phyloP scores from a whole-genome alignment of 345 rosid genomes.

The Populus davidiana region DNA sequence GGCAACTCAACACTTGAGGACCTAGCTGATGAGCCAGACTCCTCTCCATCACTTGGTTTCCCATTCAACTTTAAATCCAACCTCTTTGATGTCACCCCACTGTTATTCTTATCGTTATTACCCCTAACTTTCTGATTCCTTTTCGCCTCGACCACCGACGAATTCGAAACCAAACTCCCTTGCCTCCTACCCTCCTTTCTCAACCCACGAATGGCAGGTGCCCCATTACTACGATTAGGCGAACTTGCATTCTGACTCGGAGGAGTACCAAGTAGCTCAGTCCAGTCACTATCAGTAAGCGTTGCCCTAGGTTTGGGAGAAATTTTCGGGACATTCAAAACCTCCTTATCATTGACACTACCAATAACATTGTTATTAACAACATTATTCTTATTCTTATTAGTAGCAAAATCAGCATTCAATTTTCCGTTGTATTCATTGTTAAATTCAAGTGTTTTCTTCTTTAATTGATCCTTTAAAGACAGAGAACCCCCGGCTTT shows the following conservation, averaged over 20 bases:
- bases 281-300: constrained; percentile 85
- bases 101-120: constrained; percentile 21
- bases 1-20: constrained; percentile 43
- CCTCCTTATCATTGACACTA: constrained; percentile 20
- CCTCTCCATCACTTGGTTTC: constrained; percentile 52
- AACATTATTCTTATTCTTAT: constrained; percentile 12
- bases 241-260: constrained; percentile 24
- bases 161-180: constrained; percentile 39
- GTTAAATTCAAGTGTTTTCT: constrained; percentile 36
- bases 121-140: constrained; percentile 39
- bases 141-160: constrained; percentile 41
- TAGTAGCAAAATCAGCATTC: constrained; percentile 36
- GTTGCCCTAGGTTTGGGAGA: constrained; percentile 38
- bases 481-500: constrained; percentile 57
- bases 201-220: constrained; percentile 38
- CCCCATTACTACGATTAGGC: constrained; percentile 38
- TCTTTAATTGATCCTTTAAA: constrained; percentile 80
- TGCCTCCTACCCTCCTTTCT: constrained; percentile 50
- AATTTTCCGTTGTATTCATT: constrained; percentile 45
- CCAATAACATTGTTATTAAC: background rate
- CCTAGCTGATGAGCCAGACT: constrained; percentile 47
- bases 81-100: constrained; percentile 22
- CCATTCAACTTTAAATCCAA: constrained; percentile 37
- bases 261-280: constrained; percentile 65
- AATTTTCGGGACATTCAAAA: constrained; percentile 17